Evolutionary conservation across 1,284 basidiomycete genomes (phyloP).

Genomic region (Inonotus obliquus): DNA sequence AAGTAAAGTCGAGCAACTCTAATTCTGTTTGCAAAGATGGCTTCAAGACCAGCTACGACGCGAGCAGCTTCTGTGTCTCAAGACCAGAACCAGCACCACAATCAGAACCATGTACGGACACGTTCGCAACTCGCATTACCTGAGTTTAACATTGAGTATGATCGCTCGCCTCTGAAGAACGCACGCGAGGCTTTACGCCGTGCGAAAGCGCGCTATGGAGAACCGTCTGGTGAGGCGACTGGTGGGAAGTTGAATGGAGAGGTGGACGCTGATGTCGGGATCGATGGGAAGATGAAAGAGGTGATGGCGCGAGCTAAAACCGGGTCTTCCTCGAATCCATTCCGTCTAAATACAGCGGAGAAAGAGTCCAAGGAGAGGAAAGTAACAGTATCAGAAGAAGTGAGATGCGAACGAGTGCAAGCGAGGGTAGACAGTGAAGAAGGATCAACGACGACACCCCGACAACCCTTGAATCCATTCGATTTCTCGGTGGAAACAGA

Average conservation of each 20-base stretch:
- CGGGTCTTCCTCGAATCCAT: neutral
- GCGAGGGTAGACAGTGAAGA: neutral
- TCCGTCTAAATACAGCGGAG: neutral
- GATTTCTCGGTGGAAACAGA: neutral
- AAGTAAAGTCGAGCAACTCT: neutral
- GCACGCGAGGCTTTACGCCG: constrained; percentile 16
- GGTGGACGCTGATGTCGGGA: neutral
- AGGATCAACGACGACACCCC: neutral
- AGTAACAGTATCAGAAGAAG: neutral
- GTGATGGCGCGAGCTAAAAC: neutral
- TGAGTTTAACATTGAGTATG: constrained; percentile 10
- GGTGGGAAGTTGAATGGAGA: neutral
- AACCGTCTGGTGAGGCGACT: neutral
- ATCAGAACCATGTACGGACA: constrained; percentile 11
- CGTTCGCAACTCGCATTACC: constrained; percentile 15
- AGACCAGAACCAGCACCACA: neutral
- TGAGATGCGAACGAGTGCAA: neutral
- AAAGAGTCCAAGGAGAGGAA: too few relatives aligned
- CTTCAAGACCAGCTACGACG: neutral
- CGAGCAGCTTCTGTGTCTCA: neutral
- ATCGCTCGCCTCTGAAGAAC: constrained; percentile 18
- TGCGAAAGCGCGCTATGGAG: neutral
- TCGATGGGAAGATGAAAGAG: neutral
- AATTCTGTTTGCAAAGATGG: neutral
- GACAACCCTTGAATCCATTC: neutral